phyloP scores from a whole-genome alignment of 352 stramenopile species.

The Globisporangium sylvaticum region DNA sequence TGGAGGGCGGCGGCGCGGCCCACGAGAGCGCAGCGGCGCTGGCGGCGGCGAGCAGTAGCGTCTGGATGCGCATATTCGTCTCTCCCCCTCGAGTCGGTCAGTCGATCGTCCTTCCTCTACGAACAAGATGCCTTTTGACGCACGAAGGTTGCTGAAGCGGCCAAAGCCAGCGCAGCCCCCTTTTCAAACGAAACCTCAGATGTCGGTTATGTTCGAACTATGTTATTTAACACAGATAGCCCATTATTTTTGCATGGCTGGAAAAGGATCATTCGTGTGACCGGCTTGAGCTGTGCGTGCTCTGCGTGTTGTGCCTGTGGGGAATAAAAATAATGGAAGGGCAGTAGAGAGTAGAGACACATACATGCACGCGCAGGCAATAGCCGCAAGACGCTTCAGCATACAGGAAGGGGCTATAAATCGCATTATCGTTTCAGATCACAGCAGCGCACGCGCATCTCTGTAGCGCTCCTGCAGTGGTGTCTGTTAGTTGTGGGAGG shows the following conservation, averaged over 20 bases:
- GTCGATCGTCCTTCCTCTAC: conserved; percentile 5
- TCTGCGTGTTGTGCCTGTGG: not conserved
- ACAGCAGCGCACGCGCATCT: not conserved
- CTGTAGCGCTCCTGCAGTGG: not conserved
- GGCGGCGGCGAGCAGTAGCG: conserved; percentile 2
- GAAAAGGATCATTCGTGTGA: conserved; percentile 2
- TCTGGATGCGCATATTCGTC: not conserved
- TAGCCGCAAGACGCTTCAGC: not conserved
- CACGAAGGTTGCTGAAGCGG: not conserved
- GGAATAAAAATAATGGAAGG: not conserved
- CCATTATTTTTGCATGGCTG: not conserved
- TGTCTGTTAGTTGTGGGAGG: not conserved
- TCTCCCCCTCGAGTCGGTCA: not conserved
- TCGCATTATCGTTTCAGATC: conserved; percentile 10
- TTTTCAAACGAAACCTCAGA: not conserved
- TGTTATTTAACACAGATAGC: not conserved
- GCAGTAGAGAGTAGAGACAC: not conserved
- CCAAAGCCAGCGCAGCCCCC: not conserved
- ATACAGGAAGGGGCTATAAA: not conserved
- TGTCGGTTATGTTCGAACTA: not conserved
- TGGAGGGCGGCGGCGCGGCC: not conserved
- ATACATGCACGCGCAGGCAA: not conserved
- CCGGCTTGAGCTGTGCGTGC: not conserved
- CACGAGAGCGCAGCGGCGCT: not conserved
- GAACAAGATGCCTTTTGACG: not conserved